These are phyloP conservation scores for Davidsoniella eucalypti DNA, from an alignment of 2,329 filamentous ascomycete genomes.

Conservation along the genomic window DNA sequence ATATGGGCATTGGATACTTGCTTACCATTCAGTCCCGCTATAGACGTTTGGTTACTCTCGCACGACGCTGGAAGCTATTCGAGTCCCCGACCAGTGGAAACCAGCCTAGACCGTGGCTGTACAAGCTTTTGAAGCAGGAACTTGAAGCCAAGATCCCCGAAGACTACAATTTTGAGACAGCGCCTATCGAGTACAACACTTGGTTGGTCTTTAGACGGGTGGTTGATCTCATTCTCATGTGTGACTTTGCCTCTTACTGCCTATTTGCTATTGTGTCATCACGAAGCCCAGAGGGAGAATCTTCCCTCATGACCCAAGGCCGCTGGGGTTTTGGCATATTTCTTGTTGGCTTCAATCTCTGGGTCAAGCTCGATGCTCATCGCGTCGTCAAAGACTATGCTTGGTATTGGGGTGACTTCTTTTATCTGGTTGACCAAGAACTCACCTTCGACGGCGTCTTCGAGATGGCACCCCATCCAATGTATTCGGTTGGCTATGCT, in stretches of 20 bases:
- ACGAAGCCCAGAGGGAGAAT: conserved; percentile 57
- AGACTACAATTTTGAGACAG: conserved; percentile 86
- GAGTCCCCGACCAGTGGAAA: conserved; percentile 57
- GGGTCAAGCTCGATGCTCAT: conserved; percentile 97
- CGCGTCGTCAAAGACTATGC: conserved; percentile 97
- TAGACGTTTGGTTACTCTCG: conserved; percentile 72
- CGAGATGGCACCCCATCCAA: conserved; percentile 95
- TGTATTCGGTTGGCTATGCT: conserved; percentile 97
- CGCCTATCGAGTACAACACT: conserved; percentile 95
- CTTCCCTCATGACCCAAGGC: conserved; percentile 45
- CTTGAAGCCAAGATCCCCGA: conserved; percentile 86
- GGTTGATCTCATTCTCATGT: conserved; percentile 95
- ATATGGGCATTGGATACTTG: conserved; percentile 81
- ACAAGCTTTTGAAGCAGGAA: conserved; percentile 70
- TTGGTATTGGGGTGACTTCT: conserved; percentile 99
- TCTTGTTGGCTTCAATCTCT: conserved; percentile 85
- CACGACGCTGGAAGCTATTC: conserved; percentile 71
- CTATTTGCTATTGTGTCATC: conserved; percentile 85
- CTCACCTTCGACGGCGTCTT: conserved; percentile 97
- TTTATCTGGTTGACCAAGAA: conserved; percentile 95
- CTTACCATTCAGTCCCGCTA: conserved; percentile 83
- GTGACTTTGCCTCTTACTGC: conserved; percentile 94
- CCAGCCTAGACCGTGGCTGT: conserved; percentile 69
- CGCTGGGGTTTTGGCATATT: conserved; percentile 67
- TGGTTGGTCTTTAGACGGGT: conserved; percentile 93